Conservation (phyloP, 2,329 filamentous ascomycete species). For the Epichloe amarillans region DNA sequence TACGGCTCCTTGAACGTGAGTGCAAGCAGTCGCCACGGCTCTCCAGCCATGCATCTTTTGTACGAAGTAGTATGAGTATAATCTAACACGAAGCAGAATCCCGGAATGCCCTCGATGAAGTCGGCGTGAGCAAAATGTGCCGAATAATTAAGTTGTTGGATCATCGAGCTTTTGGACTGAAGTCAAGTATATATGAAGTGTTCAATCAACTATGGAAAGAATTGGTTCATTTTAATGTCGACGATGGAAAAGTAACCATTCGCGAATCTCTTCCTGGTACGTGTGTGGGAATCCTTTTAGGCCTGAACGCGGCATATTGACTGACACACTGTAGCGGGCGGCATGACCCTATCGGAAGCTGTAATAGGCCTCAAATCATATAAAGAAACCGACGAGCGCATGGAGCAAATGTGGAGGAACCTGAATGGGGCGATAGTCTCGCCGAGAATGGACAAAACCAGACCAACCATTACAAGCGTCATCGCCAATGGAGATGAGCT, state of each 20-base stretch:
- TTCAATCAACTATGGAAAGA: constrained; percentile 59
- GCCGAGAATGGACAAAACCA: constrained; percentile 39
- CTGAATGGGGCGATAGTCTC: constrained; percentile 47
- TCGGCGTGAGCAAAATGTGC: constrained; percentile 48
- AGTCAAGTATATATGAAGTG: constrained; percentile 49
- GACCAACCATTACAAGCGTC: constrained; percentile 24
- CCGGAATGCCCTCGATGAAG: constrained; percentile 41
- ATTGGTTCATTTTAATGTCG: constrained; percentile 49
- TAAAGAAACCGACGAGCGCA: constrained; percentile 46
- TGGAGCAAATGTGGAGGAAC: constrained; percentile 47
- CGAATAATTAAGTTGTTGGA: constrained; percentile 53
- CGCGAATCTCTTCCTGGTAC: constrained; percentile 36
- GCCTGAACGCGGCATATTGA: background rate
- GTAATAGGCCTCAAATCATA: constrained; percentile 43
- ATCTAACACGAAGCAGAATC: constrained; percentile 29
- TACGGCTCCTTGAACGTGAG: constrained; percentile 43
- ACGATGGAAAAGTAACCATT: constrained; percentile 42
- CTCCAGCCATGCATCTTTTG: background rate
- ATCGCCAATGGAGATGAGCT: constrained; percentile 29
- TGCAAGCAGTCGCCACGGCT: background rate
- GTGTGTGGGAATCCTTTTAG: constrained; percentile 2
- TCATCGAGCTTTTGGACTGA: constrained; percentile 51
- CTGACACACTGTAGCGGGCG: constrained; percentile 27
- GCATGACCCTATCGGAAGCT: constrained; percentile 39
- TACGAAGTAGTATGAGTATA: background rate